Evolutionary conservation across 352 stramenopile species (phyloP).

Genomic region (Globisporangium irregulare): DNA sequence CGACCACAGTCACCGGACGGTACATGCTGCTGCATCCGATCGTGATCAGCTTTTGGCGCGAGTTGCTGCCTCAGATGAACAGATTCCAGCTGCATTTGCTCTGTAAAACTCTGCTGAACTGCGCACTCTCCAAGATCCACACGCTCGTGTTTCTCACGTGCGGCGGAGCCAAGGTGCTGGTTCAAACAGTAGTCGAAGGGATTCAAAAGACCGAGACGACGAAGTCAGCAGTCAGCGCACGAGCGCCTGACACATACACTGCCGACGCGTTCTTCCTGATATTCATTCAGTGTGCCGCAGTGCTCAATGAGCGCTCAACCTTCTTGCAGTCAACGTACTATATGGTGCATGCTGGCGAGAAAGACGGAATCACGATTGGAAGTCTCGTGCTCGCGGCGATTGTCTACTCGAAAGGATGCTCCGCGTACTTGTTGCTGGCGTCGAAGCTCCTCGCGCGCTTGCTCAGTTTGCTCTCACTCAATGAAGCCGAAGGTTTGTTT

Average conservation of each 20-base stretch:
- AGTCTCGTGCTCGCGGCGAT: constrained; percentile 15
- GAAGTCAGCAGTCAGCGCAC: neutral
- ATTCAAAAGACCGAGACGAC: neutral
- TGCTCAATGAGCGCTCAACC: constrained; percentile 16
- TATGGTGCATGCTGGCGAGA: constrained; percentile 18
- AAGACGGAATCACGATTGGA: constrained; percentile 14
- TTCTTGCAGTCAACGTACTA: constrained; percentile 25
- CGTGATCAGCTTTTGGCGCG: constrained; percentile 17
- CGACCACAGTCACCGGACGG: constrained; percentile 17
- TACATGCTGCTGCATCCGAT: constrained; percentile 19
- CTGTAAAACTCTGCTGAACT: neutral
- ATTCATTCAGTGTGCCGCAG: constrained; percentile 7
- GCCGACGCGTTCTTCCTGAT: neutral
- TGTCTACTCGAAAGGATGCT: neutral
- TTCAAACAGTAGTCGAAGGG: neutral
- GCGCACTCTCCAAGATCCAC: constrained; percentile 1
- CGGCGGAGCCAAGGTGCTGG: neutral
- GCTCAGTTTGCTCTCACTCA: constrained; percentile 16
- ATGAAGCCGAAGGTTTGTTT: constrained; percentile 15
- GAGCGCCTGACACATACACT: neutral
- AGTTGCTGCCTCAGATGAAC: constrained; percentile 16
- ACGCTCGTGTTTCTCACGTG: neutral
- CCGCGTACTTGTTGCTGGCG: constrained; percentile 15
- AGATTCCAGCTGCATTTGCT: neutral
- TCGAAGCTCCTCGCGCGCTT: constrained; percentile 20